Evolutionary conservation across 768 basidiomycete genomes (phyloP), one percentile per base, ranked within the genome.

Genomic region (Pleurotus giganteus): DNA sequence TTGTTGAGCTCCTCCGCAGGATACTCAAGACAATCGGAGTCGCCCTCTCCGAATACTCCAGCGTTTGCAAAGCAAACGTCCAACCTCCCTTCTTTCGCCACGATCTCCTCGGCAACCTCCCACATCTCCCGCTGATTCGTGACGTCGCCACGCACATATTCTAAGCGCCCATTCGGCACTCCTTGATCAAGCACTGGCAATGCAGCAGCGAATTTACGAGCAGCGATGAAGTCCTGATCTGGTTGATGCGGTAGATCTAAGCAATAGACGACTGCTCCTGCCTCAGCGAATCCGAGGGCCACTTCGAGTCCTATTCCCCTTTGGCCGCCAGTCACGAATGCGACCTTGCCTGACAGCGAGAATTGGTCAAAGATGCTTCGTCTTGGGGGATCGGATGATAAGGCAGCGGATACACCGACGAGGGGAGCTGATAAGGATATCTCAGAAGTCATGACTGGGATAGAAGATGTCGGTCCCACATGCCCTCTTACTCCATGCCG

Each of bases 11-110:
- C 73, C 32, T 75, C 70, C 9, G 67, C 83, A 3, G 80, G 71
- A 61, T 84, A 86, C 34, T 85, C 80, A 61, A 86, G 62, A 50
- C 82, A 83, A 23, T 78, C 77, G 21, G 60, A 74, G 46, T 75
- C 58, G 32, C 69, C 70, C 8, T 41, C 19, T 23, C 12, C 44
- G 59, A 84, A 60, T 43, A 88, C 78, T 7, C 86, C 88, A 26
- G 88, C 87, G 17, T 83, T 82, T 0, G 86, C 85, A 44, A 88
- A 65, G 57, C 84, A 86, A 13, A 83, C 70, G 62, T 89, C 86
- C 61, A 89, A 65, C 53, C 84, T 71, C 0, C 80, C 80, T 58
- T 88, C 85, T 63, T 74, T 76, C 47, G 79, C 68, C 0, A 73
- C 82, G 37, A 89, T 83, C 56, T 73, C 69, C 63, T 82, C 75